Base-by-base conservation (phyloP, 805 yeast species). In the Metschnikowia corniflorae region DNA sequence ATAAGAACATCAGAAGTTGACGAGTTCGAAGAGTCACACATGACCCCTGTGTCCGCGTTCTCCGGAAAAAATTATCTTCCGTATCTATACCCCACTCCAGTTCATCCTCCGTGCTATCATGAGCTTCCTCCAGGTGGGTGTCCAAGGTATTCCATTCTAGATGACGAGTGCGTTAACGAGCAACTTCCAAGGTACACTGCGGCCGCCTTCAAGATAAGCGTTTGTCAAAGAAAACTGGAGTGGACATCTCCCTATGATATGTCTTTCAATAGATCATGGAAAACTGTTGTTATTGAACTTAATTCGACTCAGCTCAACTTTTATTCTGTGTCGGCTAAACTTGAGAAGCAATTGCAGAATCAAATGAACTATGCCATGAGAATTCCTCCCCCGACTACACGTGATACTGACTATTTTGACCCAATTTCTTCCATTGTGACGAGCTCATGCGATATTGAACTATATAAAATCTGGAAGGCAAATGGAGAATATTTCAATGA, bases 231-330 rank as follows among this genome's bases (percentile, higher is more conserved):
- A 49, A 89, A 88, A 54, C 51, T 72, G 31, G 96, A 88, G 58
- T 78, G 88, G 82, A 43, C 77, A 2, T 72, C 86, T 4, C 96
- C 96, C 0, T 83, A 80, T 54, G 88, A 82, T 47, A 65, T 78
- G 2, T 71, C 94, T 0, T 69, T 78, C 2, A 57, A 68, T 7
- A 68, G 95, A 43, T 71, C 76, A 8, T 89, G 97, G 97, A 73
- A 70, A 47, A 65, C 72, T 28, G 72, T 73, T 29, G 66, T 83
- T 16, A 68, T 86, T 58, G 94, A 84, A 52, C 65, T 89, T 33
- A 87, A 89, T 65, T 85, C 91, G 14, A 89, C 97, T 2, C 95
- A 86, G 61, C 63, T 89, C 23, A 84, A 84, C 57, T 64, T 89
- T 37, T 85, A 83, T 56, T 50, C 59, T 13, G 64, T 68, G 5